Conservation (phyloP, 805 yeast species). For the Lipomyces anomalus region DNA sequence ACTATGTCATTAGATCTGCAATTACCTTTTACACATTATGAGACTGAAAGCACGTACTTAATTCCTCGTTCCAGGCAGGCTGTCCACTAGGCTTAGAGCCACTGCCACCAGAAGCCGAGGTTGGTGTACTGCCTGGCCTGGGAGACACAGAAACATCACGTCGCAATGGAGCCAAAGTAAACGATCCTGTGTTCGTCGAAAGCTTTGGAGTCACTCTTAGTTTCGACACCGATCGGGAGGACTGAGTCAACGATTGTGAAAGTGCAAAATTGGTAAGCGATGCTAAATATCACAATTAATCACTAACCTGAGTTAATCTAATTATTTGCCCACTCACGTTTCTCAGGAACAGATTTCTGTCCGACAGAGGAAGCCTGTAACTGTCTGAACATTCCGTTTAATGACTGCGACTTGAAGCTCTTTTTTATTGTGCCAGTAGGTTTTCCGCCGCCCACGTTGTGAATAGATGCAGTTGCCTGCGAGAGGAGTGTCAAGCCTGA, state of each 20-base stretch:
- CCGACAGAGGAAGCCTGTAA: constrained; percentile 12
- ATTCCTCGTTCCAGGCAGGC: constrained; percentile 15
- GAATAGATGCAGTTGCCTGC: not conserved
- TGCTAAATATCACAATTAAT: too few species aligned
- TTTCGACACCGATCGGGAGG: not conserved
- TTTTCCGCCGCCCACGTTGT: not conserved
- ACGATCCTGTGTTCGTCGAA: constrained; percentile 13
- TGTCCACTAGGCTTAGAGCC: constrained; percentile 4
- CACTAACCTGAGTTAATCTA: not conserved
- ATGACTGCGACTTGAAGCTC: constrained; percentile 35
- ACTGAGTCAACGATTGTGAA: too few species aligned
- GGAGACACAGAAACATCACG: constrained; percentile 21
- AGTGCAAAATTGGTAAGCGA: too few species aligned
- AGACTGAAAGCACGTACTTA: constrained; percentile 6
- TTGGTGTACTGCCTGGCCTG: constrained; percentile 17
- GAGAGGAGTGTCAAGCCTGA: too few species aligned
- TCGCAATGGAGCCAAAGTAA: constrained; percentile 20
- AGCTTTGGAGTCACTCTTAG: constrained; percentile 15
- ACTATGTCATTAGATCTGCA: constrained; percentile 2
- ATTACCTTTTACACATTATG: not conserved
- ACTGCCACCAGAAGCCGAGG: constrained; percentile 4
- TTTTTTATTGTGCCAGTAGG: constrained; percentile 24
- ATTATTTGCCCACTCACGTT: constrained; percentile 1
- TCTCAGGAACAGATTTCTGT: constrained; percentile 10
- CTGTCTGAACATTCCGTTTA: constrained; percentile 32